Evolutionary conservation across 2,329 filamentous ascomycete species (phyloP).

Genomic region (Aspergillus latus): DNA sequence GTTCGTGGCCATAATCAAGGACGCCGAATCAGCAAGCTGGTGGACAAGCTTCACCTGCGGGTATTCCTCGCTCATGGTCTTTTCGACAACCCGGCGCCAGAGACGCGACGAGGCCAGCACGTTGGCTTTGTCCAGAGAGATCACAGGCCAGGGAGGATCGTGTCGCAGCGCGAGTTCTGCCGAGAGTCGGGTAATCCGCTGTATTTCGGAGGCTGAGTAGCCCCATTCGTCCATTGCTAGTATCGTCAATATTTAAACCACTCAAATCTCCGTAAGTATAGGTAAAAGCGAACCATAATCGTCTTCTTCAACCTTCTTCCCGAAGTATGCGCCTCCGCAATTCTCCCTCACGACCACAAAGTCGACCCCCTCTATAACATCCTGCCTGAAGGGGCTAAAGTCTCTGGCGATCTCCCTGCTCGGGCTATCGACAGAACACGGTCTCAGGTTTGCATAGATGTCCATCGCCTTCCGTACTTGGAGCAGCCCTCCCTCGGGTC

Average conservation of each 20-base stretch:
- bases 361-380: constrained; percentile 78
- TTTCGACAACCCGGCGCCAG: constrained; percentile 79
- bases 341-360: constrained; percentile 60
- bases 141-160: constrained; percentile 71
- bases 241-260: background rate
- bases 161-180: constrained; percentile 73
- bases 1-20: constrained; percentile 91
- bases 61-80: constrained; percentile 80
- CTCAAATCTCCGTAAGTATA: too few species aligned
- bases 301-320: constrained; percentile 38
- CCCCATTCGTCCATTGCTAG: constrained; percentile 70
- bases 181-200: constrained; percentile 76
- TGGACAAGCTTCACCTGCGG: constrained; percentile 76
- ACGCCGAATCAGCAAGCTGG: constrained; percentile 86
- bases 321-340: constrained; percentile 46
- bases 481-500: constrained; percentile 84
- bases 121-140: constrained; percentile 89
- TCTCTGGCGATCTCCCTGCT: constrained; percentile 69
- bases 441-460: constrained; percentile 86
- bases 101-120: constrained; percentile 82
- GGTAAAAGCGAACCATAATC: constrained; percentile 31
- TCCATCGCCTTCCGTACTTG: constrained; percentile 81
- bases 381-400: constrained; percentile 76
- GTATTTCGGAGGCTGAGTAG: constrained; percentile 78
- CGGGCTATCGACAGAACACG: constrained; percentile 73